Evolutionary conservation across 352 stramenopile species (phyloP), one percentile per base, ranked within the genome.

Genomic region (Globisporangium uncinulatum): DNA sequence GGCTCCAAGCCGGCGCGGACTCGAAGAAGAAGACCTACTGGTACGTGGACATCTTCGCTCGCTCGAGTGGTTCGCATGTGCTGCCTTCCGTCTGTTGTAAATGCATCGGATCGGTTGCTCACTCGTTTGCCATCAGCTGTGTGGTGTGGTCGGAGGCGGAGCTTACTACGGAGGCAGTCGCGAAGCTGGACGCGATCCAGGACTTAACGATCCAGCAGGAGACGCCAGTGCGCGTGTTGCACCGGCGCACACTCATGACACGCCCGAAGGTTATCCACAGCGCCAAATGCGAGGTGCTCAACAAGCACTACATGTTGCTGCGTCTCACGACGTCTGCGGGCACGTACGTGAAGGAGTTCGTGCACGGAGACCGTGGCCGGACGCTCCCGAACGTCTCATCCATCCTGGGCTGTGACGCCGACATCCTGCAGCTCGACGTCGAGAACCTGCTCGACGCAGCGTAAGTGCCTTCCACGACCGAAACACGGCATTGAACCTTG

Each of bases 271-370:
- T 91, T 48, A 96, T 98, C 50, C 83, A 98, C 61, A 70, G 59
- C 7, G 81, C 96, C 52, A 80, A 81, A 15, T 94, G 84, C 32
- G 69, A 94, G 45, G 82, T 94, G 43, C 70, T 99, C 17, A 98
- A 99, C 72, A 73, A 93, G 51, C 95, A 99, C 62, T 99, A 97
- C 75, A 99, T 99, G 81, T 71, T 98, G 19, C 62, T 99, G 55
- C 76, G 91, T 34, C 73, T 99, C 29, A 94, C 80, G 36, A 99
- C 97, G 3, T 97, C 87, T 36, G 97, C 95, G 5, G 94, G 94
- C 46, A 99, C 97, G 9, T 99, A 99, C 68, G 97, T 99, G 45
- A 99, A 99, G 69, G 97, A 99, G 76, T 99, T 99, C 71, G 94
- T 99, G 21, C 96, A 99, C 70, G 96, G 97, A 17, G 97, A 99